Evolutionary conservation across 441 rosid species (phyloP), one percentile per base, ranked within the genome.

Genomic region (Isatis lusitanica): DNA sequence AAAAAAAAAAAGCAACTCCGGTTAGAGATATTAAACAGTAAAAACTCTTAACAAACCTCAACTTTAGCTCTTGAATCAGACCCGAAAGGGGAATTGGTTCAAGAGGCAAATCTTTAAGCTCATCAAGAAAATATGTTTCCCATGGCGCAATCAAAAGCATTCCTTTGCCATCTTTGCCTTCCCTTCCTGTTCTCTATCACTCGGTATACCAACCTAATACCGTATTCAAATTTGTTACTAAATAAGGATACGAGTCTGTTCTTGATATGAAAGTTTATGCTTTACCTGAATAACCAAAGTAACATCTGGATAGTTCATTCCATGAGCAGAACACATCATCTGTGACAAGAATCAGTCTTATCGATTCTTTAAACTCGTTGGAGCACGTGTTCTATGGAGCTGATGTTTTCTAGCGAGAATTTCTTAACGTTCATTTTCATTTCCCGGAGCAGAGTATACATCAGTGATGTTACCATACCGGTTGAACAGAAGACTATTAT

Each of bases 261-360:
- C 12, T 39, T 63, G 36, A 40, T 10, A 69, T 44, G 38, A 36
- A 69, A 38, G 15, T 7, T 40, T 44, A 0, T 63, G 61, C 18
- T 24, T 47, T 56, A 96, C 99, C 98, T 96, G 98, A 70, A 96
- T 84, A 78, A 96, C 99, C 81, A 91, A 86, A 71, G 96, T 86
- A 79, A 93, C 98, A 83, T 91, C 94, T 69, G 97, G 99, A 82
- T 87, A 91, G 82, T 90, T 87, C 97, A 93, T 89, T 77, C 98
- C 99, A 16, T 92, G 91, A 43, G 99, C 85, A n/a, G 97, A 90
- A 57, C n/a, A 96, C 96, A 86, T 96, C 98, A 60, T 97, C 93
- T 33, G 99, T 85, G 68, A 91, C 85, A 44, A 96, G 97, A 78
- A 90, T 83, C 82, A 86, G 77, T 73, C 86, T 81, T 69, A 83